Conservation (phyloP, 2,329 filamentous ascomycete genomes). For the Ophiostoma quercus region DNA sequence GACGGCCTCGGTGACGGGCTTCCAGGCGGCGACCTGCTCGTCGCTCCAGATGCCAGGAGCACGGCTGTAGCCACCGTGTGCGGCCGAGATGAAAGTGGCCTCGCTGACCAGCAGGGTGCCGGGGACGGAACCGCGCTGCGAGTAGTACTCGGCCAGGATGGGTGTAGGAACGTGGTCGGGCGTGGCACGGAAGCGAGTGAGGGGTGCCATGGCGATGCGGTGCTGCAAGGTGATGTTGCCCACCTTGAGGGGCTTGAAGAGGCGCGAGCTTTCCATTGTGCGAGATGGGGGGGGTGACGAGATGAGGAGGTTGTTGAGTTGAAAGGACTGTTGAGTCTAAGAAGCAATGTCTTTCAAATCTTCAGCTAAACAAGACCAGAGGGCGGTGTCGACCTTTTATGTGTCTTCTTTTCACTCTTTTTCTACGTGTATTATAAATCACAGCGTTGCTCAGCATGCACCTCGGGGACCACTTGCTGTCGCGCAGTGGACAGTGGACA, state of each 20-base stretch:
- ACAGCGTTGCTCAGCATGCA: not conserved
- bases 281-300: not conserved
- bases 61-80: conserved; percentile 38
- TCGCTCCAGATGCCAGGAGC: conserved; percentile 54
- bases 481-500: not conserved
- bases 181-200: conserved; percentile 49
- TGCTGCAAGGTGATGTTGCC: conserved; percentile 14
- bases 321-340: not conserved
- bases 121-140: conserved; percentile 39
- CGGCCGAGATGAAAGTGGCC: conserved; percentile 42
- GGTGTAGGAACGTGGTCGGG: conserved; percentile 29
- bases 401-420: not conserved
- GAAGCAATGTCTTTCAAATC: not conserved
- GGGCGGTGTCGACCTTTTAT: not conserved
- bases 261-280: conserved; percentile 11
- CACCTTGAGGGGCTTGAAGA: conserved; percentile 15
- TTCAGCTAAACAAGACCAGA: not conserved
- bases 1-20: conserved; percentile 53
- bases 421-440: not conserved
- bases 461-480: not conserved
- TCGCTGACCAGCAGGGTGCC: conserved; percentile 42
- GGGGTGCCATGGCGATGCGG: conserved; percentile 39
- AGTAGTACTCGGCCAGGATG: conserved; percentile 41
- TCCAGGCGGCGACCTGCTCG: conserved; percentile 55
- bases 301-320: not conserved